These are phyloP conservation scores for Phymatotrichopsis omnivora DNA, from an alignment of 2,329 filamentous ascomycete species.

Conservation along the genomic window DNA sequence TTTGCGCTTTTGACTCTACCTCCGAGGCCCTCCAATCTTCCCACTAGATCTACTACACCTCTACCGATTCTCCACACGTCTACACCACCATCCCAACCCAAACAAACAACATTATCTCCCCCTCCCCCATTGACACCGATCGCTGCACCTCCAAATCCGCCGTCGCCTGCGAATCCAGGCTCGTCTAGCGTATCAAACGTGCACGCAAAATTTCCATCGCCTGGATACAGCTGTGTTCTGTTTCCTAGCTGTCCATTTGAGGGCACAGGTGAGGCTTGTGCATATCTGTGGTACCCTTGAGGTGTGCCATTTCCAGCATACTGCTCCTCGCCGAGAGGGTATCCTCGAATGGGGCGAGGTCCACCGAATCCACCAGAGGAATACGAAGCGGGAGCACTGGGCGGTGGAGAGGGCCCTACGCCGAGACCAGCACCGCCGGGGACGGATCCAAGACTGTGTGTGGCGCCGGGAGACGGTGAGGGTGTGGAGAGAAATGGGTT, in stretches of 20 bases:
- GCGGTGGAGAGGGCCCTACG: slow-evolving; percentile 24
- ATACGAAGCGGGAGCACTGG: slow-evolving; percentile 28
- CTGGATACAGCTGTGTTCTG: slow-evolving; percentile 13
- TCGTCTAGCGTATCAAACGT: slow-evolving; percentile 26
- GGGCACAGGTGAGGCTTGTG: slow-evolving; percentile 18
- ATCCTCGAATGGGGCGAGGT: slow-evolving; percentile 23
- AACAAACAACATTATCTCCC: slow-evolving; percentile 30
- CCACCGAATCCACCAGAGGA: slow-evolving; percentile 19
- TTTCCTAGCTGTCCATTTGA: slow-evolving; percentile 10
- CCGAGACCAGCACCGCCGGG: slow-evolving; percentile 24
- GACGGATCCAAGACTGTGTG: slow-evolving; percentile 25
- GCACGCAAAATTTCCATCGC: slow-evolving; percentile 24
- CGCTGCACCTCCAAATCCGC: slow-evolving; percentile 13
- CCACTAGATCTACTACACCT: slow-evolving; percentile 36
- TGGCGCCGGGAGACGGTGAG: slow-evolving; percentile 23
- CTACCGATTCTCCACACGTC: slow-evolving; percentile 31
- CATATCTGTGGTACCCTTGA: slow-evolving; percentile 20
- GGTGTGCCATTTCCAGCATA: slow-evolving; percentile 4
- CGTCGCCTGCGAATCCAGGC: slow-evolving; percentile 9
- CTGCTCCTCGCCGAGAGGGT: slow-evolving; percentile 26
- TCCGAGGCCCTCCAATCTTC: slow-evolving; percentile 35
- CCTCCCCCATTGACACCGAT: slow-evolving; percentile 12
- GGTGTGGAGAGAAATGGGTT: slow-evolving; percentile 20
- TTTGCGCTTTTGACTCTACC: slow-evolving; percentile 34
- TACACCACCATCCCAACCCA: slow-evolving; percentile 32